Percentiles rank a stretch among this genome's conserved stretches.
phyloP scores from a whole-genome alignment of 257 asterid genomes.

The Henckelia pumila region DNA sequence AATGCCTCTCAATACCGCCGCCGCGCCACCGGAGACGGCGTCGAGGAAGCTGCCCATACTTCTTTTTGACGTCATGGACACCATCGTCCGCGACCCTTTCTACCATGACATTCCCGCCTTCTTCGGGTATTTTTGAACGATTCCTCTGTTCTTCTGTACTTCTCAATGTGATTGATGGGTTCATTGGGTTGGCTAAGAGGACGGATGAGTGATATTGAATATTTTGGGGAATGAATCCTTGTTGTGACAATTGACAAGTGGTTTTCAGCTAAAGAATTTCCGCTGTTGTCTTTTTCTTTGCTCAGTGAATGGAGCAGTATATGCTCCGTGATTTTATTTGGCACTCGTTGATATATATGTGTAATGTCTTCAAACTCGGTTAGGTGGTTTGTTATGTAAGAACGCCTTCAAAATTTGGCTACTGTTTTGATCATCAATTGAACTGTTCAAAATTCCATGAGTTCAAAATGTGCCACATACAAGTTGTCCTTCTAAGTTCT shows the following conservation, averaged over 20 bases:
- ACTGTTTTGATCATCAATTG: neutral
- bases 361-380: neutral
- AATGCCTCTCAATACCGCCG: slow-evolving; percentile 19
- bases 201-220: neutral
- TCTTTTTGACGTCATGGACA: slow-evolving; percentile 89
- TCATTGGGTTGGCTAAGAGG: too few relatives aligned
- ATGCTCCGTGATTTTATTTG: neutral
- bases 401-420: neutral
- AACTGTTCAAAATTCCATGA: neutral
- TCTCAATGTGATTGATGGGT: neutral
- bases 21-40: slow-evolving; percentile 14
- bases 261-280: neutral
- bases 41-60: slow-evolving; percentile 64
- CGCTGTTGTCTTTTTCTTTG: neutral
- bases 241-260: neutral
- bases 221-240: neutral
- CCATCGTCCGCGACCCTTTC: slow-evolving; percentile 87
- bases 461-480: neutral
- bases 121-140: slow-evolving; percentile 54
- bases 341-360: neutral
- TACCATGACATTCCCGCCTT: slow-evolving; percentile 77
- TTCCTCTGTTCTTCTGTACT: neutral
- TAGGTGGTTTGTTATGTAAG: neutral
- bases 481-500: too few relatives aligned
- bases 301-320: slow-evolving; percentile 5